Base-by-base conservation (phyloP, 2,329 filamentous ascomycete genomes). In the Aureobasidium namibiae region DNA sequence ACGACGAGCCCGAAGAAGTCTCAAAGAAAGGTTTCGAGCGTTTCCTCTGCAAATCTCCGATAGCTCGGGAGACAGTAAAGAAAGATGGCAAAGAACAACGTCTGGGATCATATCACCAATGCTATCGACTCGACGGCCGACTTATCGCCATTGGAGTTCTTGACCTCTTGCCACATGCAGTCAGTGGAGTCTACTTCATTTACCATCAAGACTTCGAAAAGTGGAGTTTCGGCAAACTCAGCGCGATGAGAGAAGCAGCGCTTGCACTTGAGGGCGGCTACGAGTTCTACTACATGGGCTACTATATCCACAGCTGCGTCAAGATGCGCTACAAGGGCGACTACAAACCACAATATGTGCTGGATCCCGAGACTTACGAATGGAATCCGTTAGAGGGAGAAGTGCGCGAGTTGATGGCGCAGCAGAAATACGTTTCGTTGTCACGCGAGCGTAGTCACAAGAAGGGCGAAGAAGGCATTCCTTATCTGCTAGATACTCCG, bases 251-350 rank as follows among this genome's bases (percentile, higher is more conserved):
- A 62, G 89, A 94, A 71, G 87, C 89, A 62, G 78, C 84, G 0
- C 71, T 94, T 29, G 86, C 89, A 0, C 73, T 79, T 2, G 88
- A 92, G 67, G 77, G 76, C 6, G 85, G 82, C 0, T 91, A 92
- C 66, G 75, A 80, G 44, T 90, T 83, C 78, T 94, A 90, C 81
- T 94, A 92, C 72, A 86, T 87, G 84, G 84, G 89, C 6, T 92
- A 85, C 71, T 94, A 92, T 67, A 92, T 94, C 61, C 88, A 92
- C 70, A 84, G 76, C 58, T 92, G 89, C 67, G 78, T 82, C 56
- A 94, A 94, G 75, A 92, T 94, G 89, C 79, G 80, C 65, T 94
- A 94, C 76, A 94, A 94, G 75, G 87, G 85, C 60, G 86, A 91
- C 67, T 94, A 89, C 69, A 77, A 79, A 11, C 89, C 88, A 1